Percentiles rank a stretch among this genome's conserved stretches.
phyloP scores from a whole-genome alignment of 805 yeast genomes.

The Zygosaccharomyces siamensis region DNA sequence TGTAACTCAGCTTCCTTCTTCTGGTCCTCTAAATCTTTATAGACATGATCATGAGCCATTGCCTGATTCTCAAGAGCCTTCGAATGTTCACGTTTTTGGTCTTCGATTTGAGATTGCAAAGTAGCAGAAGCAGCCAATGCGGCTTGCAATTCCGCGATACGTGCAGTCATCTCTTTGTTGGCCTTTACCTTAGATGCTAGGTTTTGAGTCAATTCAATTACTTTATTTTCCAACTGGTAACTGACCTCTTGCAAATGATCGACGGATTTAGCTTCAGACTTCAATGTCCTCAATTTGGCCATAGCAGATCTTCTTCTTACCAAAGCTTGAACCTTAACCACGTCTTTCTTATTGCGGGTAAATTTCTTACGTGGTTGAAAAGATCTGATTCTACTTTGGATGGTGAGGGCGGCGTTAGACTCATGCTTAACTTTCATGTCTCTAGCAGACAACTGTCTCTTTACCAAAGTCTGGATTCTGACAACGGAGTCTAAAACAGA shows the following conservation, averaged over 20 bases:
- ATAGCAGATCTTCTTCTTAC: conserved; percentile 73
- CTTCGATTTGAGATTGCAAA: conserved; percentile 49
- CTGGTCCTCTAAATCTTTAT: conserved; percentile 50
- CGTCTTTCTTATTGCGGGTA: conserved; percentile 45
- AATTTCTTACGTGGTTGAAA: conserved; percentile 53
- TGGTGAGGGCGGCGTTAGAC: conserved; percentile 57
- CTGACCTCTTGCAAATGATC: conserved; percentile 87
- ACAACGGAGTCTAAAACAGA: conserved; percentile 32
- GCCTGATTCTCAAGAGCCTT: conserved; percentile 43
- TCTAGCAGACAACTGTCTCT: conserved; percentile 51
- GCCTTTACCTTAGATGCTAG: conserved; percentile 76
- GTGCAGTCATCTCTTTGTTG: conserved; percentile 63
- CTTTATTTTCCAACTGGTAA: conserved; percentile 91
- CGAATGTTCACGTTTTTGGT: conserved; percentile 51
- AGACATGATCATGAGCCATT: conserved; percentile 45
- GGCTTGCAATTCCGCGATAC: conserved; percentile 49
- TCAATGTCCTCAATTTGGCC: conserved; percentile 56
- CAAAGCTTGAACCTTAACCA: conserved; percentile 70
- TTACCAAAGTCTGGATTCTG: conserved; percentile 47
- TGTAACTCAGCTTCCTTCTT: conserved; percentile 51
- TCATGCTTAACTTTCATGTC: conserved; percentile 47
- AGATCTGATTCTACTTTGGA: conserved; percentile 76
- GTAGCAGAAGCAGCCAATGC: conserved; percentile 50
- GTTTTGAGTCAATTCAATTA: conserved; percentile 88
- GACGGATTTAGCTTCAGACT: conserved; percentile 87